Evolutionary conservation across 495 filamentous ascomycete genomes (phyloP).

Genomic region (Annulohypoxylon maeteangense): DNA sequence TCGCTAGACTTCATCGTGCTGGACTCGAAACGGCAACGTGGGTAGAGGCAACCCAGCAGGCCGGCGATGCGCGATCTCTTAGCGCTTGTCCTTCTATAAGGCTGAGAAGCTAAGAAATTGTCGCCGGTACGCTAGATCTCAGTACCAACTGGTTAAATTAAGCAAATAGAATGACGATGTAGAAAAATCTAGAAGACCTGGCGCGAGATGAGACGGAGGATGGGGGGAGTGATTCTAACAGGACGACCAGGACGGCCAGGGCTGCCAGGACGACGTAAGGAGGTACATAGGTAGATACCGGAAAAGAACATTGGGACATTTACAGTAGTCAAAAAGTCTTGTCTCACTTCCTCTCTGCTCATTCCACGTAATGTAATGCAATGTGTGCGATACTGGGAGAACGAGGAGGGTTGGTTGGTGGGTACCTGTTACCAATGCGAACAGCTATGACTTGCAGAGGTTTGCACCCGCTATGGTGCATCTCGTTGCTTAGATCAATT

Average conservation of each 20-base stretch:
- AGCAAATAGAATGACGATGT: constrained; percentile 11
- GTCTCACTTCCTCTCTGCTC: constrained; percentile 10
- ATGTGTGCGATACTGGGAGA: constrained; percentile 14
- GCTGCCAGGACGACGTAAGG: constrained; percentile 21
- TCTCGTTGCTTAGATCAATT: constrained; percentile 19
- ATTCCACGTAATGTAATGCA: constrained; percentile 27
- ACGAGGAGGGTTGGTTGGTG: constrained; percentile 11
- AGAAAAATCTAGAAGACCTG: background rate
- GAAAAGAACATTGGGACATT: constrained; percentile 18
- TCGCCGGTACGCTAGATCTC: background rate
- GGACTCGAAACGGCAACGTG: constrained; percentile 5
- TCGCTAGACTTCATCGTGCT: constrained; percentile 13
- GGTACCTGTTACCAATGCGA: constrained; percentile 35
- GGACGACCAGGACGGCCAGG: too few relatives aligned
- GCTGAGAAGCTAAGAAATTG: constrained; percentile 1
- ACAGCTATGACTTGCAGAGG: constrained; percentile 32
- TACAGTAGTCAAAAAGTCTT: background rate
- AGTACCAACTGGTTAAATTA: constrained; percentile 12
- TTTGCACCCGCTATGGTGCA: constrained; percentile 40
- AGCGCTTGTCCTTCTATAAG: constrained; percentile 13
- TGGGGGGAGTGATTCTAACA: constrained; percentile 28
- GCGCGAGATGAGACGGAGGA: constrained; percentile 32
- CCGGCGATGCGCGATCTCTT: constrained; percentile 2
- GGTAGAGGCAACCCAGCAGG: constrained; percentile 16
- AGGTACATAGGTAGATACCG: constrained; percentile 27